These are phyloP conservation scores for Colletotrichum spaethianum DNA, from an alignment of 2,329 filamentous ascomycete genomes.

Conservation along the genomic window DNA sequence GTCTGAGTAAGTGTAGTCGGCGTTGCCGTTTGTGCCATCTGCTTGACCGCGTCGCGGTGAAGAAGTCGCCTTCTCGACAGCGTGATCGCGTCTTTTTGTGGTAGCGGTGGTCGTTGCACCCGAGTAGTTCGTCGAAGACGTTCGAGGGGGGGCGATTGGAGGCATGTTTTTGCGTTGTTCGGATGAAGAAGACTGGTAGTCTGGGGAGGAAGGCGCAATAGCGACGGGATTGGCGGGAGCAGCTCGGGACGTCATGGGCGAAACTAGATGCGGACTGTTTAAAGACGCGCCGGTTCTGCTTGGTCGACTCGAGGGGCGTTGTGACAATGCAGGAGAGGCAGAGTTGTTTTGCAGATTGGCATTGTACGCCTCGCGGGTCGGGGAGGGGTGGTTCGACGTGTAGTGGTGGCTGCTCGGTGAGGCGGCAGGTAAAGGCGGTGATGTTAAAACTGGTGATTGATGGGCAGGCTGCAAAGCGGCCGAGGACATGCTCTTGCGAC, in stretches of 20 bases:
- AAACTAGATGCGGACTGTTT: constrained; percentile 53
- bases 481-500: constrained; percentile 69
- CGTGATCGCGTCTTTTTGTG: constrained; percentile 61
- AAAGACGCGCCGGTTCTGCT: constrained; percentile 62
- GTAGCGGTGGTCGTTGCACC: constrained; percentile 54
- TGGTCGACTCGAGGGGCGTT: constrained; percentile 67
- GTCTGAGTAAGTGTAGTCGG: constrained; percentile 47
- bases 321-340: constrained; percentile 66
- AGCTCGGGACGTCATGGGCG: constrained; percentile 64
- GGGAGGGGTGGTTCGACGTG: constrained; percentile 65
- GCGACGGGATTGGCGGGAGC: constrained; percentile 59
- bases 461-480: constrained; percentile 74
- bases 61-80: constrained; percentile 60
- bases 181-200: constrained; percentile 60
- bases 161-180: constrained; percentile 74
- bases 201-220: constrained; percentile 55
- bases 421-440: constrained; percentile 60
- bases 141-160: constrained; percentile 83
- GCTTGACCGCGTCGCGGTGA: constrained; percentile 58
- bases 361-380: constrained; percentile 71
- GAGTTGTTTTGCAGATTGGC: constrained; percentile 62
- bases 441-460: constrained; percentile 63
- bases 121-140: constrained; percentile 76
- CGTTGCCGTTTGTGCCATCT: constrained; percentile 55
- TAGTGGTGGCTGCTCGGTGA: constrained; percentile 67